Percentiles rank a stretch among this genome's conserved stretches.
These are phyloP conservation scores for Lactarius quietus DNA, from an alignment of 768 basidiomycete genomes.

Conservation along the genomic window DNA sequence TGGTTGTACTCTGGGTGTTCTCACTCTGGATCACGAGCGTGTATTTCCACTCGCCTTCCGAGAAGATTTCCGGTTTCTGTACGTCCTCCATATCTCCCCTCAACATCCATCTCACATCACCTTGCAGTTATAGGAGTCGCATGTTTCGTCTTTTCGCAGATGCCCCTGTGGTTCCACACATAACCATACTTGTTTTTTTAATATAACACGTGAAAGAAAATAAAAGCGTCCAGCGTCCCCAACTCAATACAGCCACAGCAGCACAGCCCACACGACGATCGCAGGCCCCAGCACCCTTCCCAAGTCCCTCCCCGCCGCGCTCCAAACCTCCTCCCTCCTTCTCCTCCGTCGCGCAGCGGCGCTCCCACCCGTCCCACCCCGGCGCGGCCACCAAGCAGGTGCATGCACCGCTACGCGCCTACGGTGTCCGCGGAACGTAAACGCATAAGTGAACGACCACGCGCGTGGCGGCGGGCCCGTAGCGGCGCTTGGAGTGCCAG, in stretches of 20 bases:
- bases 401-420: slow-evolving; percentile 49
- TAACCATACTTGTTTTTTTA: not conserved
- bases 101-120: not conserved
- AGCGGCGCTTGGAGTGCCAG: not conserved
- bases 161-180: slow-evolving; percentile 21
- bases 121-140: slow-evolving; percentile 38
- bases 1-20: slow-evolving; percentile 66
- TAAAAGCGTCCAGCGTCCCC: not conserved
- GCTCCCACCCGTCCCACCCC: not conserved
- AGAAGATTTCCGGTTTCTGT: slow-evolving; percentile 87
- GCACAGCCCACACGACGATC: slow-evolving; percentile 5
- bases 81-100: too few species aligned
- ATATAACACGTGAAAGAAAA: too few species aligned
- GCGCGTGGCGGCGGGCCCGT: not conserved
- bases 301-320: slow-evolving; percentile 14
- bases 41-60: slow-evolving; percentile 86
- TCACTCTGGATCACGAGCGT: slow-evolving; percentile 77
- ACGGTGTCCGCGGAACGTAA: slow-evolving; percentile 51
- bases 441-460: slow-evolving; percentile 47
- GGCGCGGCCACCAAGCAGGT: slow-evolving; percentile 32
- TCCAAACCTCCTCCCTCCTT: slow-evolving; percentile 10
- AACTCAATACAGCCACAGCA: slow-evolving; percentile 18
- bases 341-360: not conserved
- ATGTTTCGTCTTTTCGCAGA: slow-evolving; percentile 35
- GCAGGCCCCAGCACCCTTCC: slow-evolving; percentile 16